Percentiles rank a stretch among this genome's conserved stretches.
Evolutionary conservation across 2,329 filamentous ascomycete genomes (phyloP).

Genomic region (Penicillium fuscoglaucum): DNA sequence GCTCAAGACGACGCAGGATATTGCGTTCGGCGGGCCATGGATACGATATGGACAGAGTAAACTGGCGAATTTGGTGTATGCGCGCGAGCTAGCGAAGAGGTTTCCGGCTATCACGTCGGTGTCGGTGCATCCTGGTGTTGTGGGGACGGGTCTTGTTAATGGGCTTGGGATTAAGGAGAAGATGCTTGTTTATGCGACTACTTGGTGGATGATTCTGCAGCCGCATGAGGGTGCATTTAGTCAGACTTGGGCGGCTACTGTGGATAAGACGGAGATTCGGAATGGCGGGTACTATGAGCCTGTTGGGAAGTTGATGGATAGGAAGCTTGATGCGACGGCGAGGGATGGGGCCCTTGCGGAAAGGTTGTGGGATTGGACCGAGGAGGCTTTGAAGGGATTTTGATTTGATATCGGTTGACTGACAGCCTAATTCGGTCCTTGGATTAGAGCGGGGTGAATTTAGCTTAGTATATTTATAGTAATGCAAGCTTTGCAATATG

Average conservation of each 20-base stretch:
- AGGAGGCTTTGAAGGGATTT: constrained; percentile 14
- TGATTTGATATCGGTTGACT: background rate
- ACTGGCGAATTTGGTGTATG: constrained; percentile 50
- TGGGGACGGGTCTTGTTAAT: constrained; percentile 39
- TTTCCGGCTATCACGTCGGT: constrained; percentile 41
- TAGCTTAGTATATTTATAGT: no score
- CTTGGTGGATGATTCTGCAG: constrained; percentile 14
- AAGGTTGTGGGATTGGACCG: constrained; percentile 20
- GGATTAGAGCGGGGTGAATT: no score
- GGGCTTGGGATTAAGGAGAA: constrained; percentile 15
- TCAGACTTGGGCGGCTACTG: constrained; percentile 46
- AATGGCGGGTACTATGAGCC: constrained; percentile 6
- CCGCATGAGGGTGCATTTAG: constrained; percentile 42
- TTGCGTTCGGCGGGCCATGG: constrained; percentile 29
- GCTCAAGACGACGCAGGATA: constrained; percentile 13
- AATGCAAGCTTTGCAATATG: no score
- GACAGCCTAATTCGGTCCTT: no score
- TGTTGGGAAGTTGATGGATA: constrained; percentile 8
- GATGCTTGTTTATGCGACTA: constrained; percentile 10
- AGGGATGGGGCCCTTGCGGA: background rate
- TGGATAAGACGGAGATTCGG: constrained; percentile 15
- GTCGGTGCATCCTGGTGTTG: constrained; percentile 46
- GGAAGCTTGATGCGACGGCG: constrained; percentile 6
- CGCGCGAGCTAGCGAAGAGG: constrained; percentile 41
- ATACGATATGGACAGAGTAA: constrained; percentile 49